These are phyloP conservation scores for Exophiala calicioides DNA, from an alignment of 2,329 filamentous ascomycete genomes.

Conservation along the genomic window DNA sequence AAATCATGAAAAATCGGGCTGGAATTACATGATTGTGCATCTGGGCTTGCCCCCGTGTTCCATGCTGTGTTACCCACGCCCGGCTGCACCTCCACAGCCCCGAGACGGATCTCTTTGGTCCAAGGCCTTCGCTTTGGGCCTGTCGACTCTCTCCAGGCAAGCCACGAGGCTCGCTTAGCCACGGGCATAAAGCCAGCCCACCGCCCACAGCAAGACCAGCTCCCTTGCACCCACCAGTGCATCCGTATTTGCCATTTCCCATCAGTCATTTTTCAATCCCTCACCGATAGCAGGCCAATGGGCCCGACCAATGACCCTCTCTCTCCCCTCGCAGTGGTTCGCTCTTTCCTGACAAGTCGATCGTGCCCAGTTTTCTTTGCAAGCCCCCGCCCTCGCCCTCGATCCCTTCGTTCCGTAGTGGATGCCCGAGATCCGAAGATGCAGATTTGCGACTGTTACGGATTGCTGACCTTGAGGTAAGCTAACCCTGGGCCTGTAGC, in stretches of 20 bases:
- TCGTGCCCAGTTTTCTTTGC: background rate
- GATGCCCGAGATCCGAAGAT: slow-evolving; percentile 7
- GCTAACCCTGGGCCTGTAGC: background rate
- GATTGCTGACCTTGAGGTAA: background rate
- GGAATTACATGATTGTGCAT: slow-evolving; percentile 19
- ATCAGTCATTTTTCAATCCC: no score
- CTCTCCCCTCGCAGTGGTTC: no score
- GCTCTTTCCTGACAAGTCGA: background rate
- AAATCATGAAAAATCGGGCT: slow-evolving; percentile 3
- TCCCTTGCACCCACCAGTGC: no score
- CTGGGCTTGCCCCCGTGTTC: background rate
- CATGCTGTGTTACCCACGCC: background rate
- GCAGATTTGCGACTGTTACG: background rate
- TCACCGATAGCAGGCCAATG: no score
- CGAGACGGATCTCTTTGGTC: no score
- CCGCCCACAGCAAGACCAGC: background rate
- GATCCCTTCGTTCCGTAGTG: slow-evolving; percentile 9
- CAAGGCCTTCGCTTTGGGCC: no score
- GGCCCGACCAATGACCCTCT: no score
- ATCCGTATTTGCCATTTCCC: no score
- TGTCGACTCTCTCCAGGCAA: background rate
- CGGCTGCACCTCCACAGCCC: no score
- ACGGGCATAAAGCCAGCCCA: slow-evolving; percentile 1
- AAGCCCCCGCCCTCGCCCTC: background rate
- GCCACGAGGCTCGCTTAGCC: slow-evolving; percentile 15